Conservation (phyloP, 2,329 filamentous ascomycete species). For the Phialocephala subalpina region DNA sequence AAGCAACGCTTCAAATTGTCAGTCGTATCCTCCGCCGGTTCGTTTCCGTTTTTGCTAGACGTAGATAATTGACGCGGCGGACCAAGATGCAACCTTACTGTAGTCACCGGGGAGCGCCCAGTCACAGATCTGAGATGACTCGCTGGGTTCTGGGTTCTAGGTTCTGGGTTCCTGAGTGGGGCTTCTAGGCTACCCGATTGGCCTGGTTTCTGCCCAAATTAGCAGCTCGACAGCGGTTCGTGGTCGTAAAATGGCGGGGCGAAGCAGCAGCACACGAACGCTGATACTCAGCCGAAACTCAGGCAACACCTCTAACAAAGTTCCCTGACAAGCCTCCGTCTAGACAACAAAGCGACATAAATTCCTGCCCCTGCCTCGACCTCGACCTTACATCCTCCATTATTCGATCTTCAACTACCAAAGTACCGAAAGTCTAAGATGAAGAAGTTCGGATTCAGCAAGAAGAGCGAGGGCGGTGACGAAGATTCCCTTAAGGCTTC, state of each 20-base stretch:
- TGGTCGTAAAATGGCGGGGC: not conserved
- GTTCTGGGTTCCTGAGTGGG: too few species aligned
- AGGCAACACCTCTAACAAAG: constrained; percentile 6
- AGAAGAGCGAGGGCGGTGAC: constrained; percentile 58
- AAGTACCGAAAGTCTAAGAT: constrained; percentile 46
- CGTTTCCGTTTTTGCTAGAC: constrained; percentile 21
- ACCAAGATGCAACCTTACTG: too few species aligned
- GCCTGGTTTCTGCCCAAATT: not conserved
- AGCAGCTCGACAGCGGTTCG: not conserved
- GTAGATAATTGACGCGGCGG: not conserved
- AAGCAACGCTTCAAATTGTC: not conserved
- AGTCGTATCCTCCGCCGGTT: not conserved
- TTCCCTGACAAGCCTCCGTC: not conserved
- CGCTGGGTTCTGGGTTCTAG: too few species aligned
- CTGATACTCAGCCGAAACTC: constrained; percentile 11
- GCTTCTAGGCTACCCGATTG: not conserved
- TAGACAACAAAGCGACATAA: not conserved
- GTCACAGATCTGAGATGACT: not conserved
- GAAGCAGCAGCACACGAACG: not conserved
- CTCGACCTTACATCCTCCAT: constrained; percentile 11
- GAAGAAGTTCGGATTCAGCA: constrained; percentile 68
- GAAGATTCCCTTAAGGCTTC: constrained; percentile 56
- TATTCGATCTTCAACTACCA: not conserved
- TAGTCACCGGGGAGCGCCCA: not conserved
- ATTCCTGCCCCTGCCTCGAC: not conserved